A percentile compares a stretch with the other conserved stretches of the same genome.
Evolutionary conservation across 805 yeast species (phyloP).

Genomic region (Pichia pseudocactophila): DNA sequence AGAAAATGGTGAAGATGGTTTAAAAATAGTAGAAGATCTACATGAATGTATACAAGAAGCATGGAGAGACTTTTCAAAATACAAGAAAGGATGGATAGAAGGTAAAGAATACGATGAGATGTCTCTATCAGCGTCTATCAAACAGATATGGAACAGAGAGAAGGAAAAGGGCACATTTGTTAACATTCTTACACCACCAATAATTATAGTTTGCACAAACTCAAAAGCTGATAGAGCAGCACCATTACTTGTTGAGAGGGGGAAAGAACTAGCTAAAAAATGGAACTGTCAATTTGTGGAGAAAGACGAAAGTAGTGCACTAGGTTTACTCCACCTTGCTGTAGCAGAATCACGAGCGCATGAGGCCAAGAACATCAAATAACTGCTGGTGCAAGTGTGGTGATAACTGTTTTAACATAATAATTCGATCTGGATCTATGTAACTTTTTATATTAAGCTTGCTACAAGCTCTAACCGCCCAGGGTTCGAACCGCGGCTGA

Average conservation of each 20-base stretch:
- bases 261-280: not conserved
- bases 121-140: not conserved
- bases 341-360: not conserved
- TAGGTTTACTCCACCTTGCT: not conserved
- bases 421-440: too few relatives aligned
- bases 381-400: not conserved
- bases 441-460: too few relatives aligned
- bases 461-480: not conserved
- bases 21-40: not conserved
- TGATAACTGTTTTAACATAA: too few relatives aligned
- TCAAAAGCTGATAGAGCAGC: not conserved
- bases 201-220: not conserved
- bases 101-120: not conserved
- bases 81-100: not conserved
- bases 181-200: not conserved
- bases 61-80: not conserved
- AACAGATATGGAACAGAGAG: not conserved
- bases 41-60: not conserved
- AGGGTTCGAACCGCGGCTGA: conserved; percentile 1
- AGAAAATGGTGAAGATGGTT: not conserved
- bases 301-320: not conserved
- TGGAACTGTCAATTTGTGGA: not conserved
- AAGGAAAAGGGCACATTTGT: not conserved
- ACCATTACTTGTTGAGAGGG: not conserved
- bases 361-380: conserved; percentile 1